Evolutionary conservation across 2,329 filamentous ascomycete species (phyloP).

Genomic region (Blastomyces emzantsi): DNA sequence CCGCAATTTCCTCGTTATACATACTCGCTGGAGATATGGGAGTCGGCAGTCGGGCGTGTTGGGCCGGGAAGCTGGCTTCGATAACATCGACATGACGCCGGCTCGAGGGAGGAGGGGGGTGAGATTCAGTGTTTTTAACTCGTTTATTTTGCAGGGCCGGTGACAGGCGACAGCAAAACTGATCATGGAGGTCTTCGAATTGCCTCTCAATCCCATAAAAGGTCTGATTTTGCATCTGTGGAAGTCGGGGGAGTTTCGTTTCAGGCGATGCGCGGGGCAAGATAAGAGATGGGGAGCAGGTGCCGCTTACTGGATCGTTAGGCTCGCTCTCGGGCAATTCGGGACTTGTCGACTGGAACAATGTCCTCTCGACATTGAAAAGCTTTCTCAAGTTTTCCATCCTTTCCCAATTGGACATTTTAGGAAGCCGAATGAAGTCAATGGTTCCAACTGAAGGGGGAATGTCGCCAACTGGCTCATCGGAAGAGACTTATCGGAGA

Average conservation of each 20-base stretch:
- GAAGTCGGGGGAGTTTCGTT: slow-evolving; percentile 14
- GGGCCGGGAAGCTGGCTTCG: slow-evolving; percentile 31
- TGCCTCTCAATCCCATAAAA: slow-evolving; percentile 34
- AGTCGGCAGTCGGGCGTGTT: slow-evolving; percentile 23
- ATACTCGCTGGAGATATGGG: slow-evolving; percentile 27
- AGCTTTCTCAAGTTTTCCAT: slow-evolving; percentile 15
- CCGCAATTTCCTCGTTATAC: slow-evolving; percentile 38
- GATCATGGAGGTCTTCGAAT: slow-evolving; percentile 32
- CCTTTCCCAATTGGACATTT: slow-evolving; percentile 21
- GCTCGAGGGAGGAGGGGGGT: slow-evolving; percentile 15
- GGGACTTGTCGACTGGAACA: slow-evolving; percentile 11
- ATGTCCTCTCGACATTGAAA: slow-evolving; percentile 13
- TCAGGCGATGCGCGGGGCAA: slow-evolving; percentile 7
- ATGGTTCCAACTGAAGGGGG: background rate
- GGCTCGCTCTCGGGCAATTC: slow-evolving; percentile 3
- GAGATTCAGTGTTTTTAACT: slow-evolving; percentile 16
- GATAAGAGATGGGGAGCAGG: background rate
- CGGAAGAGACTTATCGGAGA: background rate
- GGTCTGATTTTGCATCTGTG: slow-evolving; percentile 23
- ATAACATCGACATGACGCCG: slow-evolving; percentile 34
- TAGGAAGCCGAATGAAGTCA: background rate
- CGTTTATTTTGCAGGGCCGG: slow-evolving; percentile 22
- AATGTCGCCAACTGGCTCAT: slow-evolving; percentile 1
- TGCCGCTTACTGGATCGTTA: slow-evolving; percentile 6
- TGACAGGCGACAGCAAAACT: slow-evolving; percentile 24